Evolutionary conservation across 2,329 filamentous ascomycete species (phyloP).

Genomic region (Fusarium sp.): DNA sequence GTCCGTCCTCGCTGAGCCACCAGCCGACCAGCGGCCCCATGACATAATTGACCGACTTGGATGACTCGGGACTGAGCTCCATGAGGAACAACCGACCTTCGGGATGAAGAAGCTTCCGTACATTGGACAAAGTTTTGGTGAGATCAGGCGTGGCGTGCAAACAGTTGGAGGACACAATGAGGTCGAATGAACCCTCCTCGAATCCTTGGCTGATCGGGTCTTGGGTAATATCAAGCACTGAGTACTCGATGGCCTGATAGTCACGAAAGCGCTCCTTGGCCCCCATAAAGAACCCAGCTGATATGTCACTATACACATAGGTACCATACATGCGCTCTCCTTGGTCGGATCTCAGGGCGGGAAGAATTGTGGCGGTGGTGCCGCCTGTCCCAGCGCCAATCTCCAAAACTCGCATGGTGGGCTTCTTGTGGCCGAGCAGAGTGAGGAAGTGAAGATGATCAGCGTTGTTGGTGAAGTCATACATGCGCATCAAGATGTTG

Average conservation of each 20-base stretch:
- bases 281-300: slow-evolving; percentile 18
- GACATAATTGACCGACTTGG: slow-evolving; percentile 16
- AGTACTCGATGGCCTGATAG: slow-evolving; percentile 14
- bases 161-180: slow-evolving; percentile 22
- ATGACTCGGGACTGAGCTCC: slow-evolving; percentile 14
- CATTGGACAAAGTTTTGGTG: slow-evolving; percentile 14
- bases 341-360: slow-evolving; percentile 8
- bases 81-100: slow-evolving; percentile 19
- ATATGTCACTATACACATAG: slow-evolving; percentile 17
- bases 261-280: slow-evolving; percentile 13
- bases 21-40: slow-evolving; percentile 15
- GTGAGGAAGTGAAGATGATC: slow-evolving; percentile 14
- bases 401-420: slow-evolving; percentile 17
- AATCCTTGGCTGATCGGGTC: slow-evolving; percentile 18
- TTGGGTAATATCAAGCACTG: slow-evolving; percentile 15
- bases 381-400: neutral
- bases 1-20: slow-evolving; percentile 12
- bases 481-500: slow-evolving; percentile 19
- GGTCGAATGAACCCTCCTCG: slow-evolving; percentile 21
- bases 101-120: slow-evolving; percentile 22
- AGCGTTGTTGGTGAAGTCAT: slow-evolving; percentile 17
- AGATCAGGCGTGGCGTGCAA: slow-evolving; percentile 24
- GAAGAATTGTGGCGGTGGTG: slow-evolving; percentile 9
- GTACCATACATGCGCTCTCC: slow-evolving; percentile 15
- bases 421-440: slow-evolving; percentile 15